A percentile compares a stretch with the other conserved stretches of the same genome.
These are phyloP conservation scores for Periconia digitata DNA, from an alignment of 2,329 filamentous ascomycete species.

Conservation along the genomic window DNA sequence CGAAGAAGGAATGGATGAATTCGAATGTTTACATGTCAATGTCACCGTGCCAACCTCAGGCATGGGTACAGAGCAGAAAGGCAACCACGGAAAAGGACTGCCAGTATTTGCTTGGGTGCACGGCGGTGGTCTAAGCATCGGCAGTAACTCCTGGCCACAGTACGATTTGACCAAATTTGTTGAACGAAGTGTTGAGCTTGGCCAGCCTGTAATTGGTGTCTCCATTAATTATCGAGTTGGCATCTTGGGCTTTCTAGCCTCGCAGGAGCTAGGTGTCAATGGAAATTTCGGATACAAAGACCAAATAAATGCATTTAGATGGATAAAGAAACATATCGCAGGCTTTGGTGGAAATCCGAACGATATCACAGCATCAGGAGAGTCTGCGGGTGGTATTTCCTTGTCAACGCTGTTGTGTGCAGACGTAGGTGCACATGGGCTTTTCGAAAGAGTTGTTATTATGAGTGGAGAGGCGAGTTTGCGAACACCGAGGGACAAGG, in stretches of 20 bases:
- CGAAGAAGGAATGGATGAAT: conserved; percentile 33
- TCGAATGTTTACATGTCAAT: conserved; percentile 38
- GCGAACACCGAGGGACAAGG: conserved; percentile 25
- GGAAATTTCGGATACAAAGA: conserved; percentile 40
- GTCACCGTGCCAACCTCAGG: conserved; percentile 33
- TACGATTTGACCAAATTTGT: conserved; percentile 51
- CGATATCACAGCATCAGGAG: conserved; percentile 46
- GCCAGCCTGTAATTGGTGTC: conserved; percentile 49
- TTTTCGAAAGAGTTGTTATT: conserved; percentile 32
- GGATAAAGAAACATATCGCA: conserved; percentile 42
- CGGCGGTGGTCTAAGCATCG: conserved; percentile 54
- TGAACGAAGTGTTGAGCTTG: conserved; percentile 45
- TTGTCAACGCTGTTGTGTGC: conserved; percentile 31
- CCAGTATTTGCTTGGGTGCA: conserved; percentile 58
- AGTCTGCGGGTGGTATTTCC: conserved; percentile 50
- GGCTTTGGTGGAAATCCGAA: conserved; percentile 45
- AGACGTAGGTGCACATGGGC: conserved; percentile 19
- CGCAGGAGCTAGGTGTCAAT: conserved; percentile 45
- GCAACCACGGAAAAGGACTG: conserved; percentile 22
- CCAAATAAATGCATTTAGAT: conserved; percentile 39
- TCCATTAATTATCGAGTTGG: conserved; percentile 39
- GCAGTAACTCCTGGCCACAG: conserved; percentile 56
- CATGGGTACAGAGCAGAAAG: neutral
- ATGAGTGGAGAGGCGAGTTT: conserved; percentile 35
- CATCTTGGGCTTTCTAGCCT: conserved; percentile 45